Percentiles rank a stretch among this genome's conserved stretches.
phyloP scores from a whole-genome alignment of 352 stramenopile species.

The Globisporangium nodosum region DNA sequence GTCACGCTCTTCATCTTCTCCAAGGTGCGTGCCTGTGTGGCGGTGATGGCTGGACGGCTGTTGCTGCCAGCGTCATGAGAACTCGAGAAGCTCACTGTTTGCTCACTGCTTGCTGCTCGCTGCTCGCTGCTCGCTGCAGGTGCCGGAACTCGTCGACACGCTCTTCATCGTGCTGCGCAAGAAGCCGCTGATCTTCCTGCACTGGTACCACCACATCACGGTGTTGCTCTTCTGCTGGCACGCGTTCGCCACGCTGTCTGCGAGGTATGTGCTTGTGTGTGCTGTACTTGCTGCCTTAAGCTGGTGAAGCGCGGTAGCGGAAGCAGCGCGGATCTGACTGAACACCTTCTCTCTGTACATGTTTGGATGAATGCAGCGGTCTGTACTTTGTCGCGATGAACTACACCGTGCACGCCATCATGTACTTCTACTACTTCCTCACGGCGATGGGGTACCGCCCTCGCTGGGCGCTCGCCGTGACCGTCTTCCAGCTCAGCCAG shows the following conservation, averaged over 20 bases:
- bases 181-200: slow-evolving; percentile 96
- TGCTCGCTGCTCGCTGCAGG: too few relatives aligned
- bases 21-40: slow-evolving; percentile 37
- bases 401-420: slow-evolving; percentile 96
- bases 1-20: slow-evolving; percentile 87
- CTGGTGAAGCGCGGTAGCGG: not conserved
- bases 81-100: slow-evolving; percentile 9
- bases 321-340: not conserved
- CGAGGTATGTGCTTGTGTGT: slow-evolving; percentile 40
- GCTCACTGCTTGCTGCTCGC: not conserved
- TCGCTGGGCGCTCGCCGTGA: slow-evolving; percentile 79
- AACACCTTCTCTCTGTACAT: slow-evolving; percentile 3
- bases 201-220: slow-evolving; percentile 99
- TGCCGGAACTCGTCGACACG: slow-evolving; percentile 94
- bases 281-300: too few relatives aligned
- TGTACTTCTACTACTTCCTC: slow-evolving; percentile 97
- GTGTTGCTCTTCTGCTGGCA: slow-evolving; percentile 98
- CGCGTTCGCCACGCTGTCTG: slow-evolving; percentile 89
- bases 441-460: slow-evolving; percentile 76
- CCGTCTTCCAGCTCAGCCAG: slow-evolving; percentile 89
- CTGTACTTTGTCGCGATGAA: slow-evolving; percentile 98
- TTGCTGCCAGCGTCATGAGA: not conserved
- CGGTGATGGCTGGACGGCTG: too few relatives aligned
- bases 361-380: slow-evolving; percentile 34
- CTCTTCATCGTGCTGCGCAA: slow-evolving; percentile 97